Percentiles rank a stretch among this genome's conserved stretches.
Evolutionary conservation across 345 rosid genomes (phyloP).

Genomic region (Citrus inodora): DNA sequence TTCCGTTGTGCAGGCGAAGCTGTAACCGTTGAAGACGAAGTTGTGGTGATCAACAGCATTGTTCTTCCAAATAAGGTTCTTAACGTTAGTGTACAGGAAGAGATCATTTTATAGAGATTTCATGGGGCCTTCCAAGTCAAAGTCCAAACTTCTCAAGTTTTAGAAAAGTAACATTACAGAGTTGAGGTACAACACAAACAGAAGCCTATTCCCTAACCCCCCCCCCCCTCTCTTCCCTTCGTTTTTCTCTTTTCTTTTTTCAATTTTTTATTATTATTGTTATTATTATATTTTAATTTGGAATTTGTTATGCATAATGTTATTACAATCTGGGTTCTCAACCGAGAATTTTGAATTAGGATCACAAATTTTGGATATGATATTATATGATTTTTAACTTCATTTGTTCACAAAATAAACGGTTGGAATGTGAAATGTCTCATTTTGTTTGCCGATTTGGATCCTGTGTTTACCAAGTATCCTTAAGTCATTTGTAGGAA

Average conservation of each 20-base stretch:
- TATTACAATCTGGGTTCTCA: no score
- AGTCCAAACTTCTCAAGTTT: background rate
- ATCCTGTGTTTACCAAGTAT: background rate
- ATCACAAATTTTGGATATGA: no score
- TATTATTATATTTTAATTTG: no score
- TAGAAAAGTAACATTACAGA: background rate
- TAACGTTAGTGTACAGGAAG: conserved; percentile 61
- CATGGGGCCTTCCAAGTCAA: background rate
- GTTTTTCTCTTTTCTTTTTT: no score
- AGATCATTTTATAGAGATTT: conserved; percentile 53
- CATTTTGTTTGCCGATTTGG: background rate
- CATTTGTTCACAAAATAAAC: no score
- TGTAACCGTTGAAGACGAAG: conserved; percentile 81
- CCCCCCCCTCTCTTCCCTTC: no score
- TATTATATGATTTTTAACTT: no score
- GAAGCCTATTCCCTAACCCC: background rate
- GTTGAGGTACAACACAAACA: background rate
- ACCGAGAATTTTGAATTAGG: no score
- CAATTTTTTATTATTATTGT: no score
- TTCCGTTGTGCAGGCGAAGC: conserved; percentile 59
- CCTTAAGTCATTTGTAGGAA: background rate
- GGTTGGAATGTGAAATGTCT: background rate
- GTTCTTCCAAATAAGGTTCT: conserved; percentile 75
- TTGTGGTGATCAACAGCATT: conserved; percentile 64
- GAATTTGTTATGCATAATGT: no score